Percentiles rank a stretch among this genome's conserved stretches.
phyloP scores from a whole-genome alignment of 495 filamentous ascomycete genomes.

The Cercophora samala region DNA sequence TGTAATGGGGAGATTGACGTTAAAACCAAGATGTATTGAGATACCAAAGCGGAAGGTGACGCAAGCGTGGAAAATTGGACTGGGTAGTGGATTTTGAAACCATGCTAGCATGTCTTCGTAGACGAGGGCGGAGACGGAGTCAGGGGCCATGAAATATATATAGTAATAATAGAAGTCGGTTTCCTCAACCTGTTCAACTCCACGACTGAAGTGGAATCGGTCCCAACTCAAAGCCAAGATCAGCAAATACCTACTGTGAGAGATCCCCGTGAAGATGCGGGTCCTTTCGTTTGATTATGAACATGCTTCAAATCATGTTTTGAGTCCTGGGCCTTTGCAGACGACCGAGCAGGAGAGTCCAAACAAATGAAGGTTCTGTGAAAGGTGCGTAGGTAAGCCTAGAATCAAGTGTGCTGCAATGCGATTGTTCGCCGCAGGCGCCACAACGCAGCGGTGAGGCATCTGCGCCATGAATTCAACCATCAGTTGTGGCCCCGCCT shows the following conservation, averaged over 20 bases:
- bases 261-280: no score
- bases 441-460: background rate
- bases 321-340: no score
- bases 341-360: no score
- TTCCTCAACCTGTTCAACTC: no score
- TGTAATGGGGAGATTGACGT: conserved; percentile 52
- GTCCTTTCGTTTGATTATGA: no score
- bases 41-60: background rate
- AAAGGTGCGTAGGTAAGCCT: no score
- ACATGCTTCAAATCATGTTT: no score
- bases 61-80: background rate
- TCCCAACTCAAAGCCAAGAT: no score
- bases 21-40: background rate
- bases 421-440: background rate
- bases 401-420: no score
- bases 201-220: no score
- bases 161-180: background rate
- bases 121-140: background rate
- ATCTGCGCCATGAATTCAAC: background rate
- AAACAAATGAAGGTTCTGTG: no score
- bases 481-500: background rate
- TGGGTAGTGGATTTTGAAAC: background rate
- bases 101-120: background rate
- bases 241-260: no score
- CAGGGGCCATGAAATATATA: background rate